Evolutionary conservation across 495 filamentous ascomycete genomes (phyloP), one percentile per base, ranked within the genome.

Genomic region (Lophium mytilinum): DNA sequence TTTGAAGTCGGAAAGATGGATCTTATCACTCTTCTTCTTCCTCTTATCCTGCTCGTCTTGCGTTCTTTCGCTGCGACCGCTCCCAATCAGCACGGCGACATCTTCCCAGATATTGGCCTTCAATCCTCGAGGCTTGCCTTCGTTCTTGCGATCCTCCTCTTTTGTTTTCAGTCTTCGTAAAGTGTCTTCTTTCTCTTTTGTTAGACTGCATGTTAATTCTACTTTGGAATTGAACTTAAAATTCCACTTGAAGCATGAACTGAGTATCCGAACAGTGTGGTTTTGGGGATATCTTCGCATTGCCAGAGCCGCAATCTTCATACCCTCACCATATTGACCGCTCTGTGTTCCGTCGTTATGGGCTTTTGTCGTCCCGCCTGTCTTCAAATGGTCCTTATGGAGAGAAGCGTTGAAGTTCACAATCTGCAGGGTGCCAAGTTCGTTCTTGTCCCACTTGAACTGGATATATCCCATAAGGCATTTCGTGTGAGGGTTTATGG

Each of bases 301-400:
- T 8, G 53, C 39, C 8, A 53, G 50, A 24, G 56, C 56, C 14
- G 56, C 49, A 1, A 48, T 1, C 21, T 58, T 58, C n/a, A 58
- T 15, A 11, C 56, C 49, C n/a, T 58, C 56, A 3, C 56, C 56
- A 48, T 43, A 39, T 34, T 58, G 14, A 11, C 56, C 56, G 18
- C 35, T 21, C 36, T 58, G 56, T 1, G 10, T 11, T 17, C 18
- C 11, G 19, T 58, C 11, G 19, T 58, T 48, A 9, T 46, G 0
- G 8, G 49, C 21, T 37, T 58, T 58, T 4, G 56, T 33, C 14
- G 56, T 52, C 5, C 49, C 56, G 4, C 56, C 49, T 1, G 46
- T 33, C 11, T 6, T 14, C 8, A 58, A 37, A 30, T 30, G 24
- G 24, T 30, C 24, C 24, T 30, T 30, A 30, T 47, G 18, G 6